Evolutionary conservation across 805 yeast species (phyloP).

Genomic region (Saccharomycopsis babjevae): DNA sequence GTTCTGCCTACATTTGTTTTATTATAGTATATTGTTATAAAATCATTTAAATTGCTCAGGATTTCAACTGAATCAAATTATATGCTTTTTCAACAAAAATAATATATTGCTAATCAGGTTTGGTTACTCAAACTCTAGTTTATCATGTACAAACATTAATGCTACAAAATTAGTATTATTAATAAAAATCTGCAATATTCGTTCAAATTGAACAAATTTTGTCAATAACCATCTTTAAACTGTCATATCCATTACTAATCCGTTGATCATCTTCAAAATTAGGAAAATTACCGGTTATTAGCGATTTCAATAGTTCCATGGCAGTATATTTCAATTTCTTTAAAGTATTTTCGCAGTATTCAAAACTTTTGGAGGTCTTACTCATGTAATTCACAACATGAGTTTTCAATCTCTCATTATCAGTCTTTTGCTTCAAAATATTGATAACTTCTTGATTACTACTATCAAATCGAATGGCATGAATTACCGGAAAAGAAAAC

Average conservation of each 20-base stretch:
- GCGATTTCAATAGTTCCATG: not conserved
- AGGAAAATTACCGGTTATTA: not conserved
- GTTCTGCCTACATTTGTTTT: not conserved
- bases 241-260: not conserved
- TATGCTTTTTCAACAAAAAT: not conserved
- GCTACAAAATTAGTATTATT: not conserved
- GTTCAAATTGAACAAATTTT: not conserved
- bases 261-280: not conserved
- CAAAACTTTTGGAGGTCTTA: conserved; percentile 30
- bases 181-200: not conserved
- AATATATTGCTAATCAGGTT: too few species aligned
- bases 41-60: not conserved
- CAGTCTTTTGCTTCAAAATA: conserved; percentile 44
- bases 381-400: conserved; percentile 41
- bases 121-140: too few species aligned
- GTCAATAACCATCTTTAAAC: not conserved
- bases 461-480: conserved; percentile 36
- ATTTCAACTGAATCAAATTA: not conserved
- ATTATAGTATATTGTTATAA: not conserved
- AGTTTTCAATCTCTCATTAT: conserved; percentile 38
- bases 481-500: conserved; percentile 76
- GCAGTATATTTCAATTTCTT: conserved; percentile 18
- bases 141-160: not conserved
- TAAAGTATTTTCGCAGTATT: conserved; percentile 29
- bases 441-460: conserved; percentile 34